These are phyloP conservation scores for Pharus latifolius DNA, from an alignment of 176 grass and related monocot species.

Conservation along the genomic window DNA sequence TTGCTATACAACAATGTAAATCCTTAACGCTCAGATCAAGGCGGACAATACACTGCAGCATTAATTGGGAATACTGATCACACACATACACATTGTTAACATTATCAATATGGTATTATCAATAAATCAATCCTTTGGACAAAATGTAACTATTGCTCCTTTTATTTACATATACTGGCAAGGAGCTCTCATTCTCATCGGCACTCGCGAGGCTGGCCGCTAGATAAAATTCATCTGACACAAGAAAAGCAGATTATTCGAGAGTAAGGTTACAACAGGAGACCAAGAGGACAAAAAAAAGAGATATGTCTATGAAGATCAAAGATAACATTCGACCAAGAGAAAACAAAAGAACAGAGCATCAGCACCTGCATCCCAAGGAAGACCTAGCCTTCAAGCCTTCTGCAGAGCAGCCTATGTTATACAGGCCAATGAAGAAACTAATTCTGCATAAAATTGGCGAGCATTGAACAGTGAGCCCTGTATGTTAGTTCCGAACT, in stretches of 20 bases:
- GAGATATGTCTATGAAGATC: too few species aligned
- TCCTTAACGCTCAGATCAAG: too few species aligned
- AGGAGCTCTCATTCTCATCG: not conserved
- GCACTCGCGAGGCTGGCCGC: not conserved
- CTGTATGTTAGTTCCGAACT: slow-evolving; percentile 36
- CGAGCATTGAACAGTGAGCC: slow-evolving; percentile 8
- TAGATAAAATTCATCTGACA: not conserved
- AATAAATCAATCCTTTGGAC: not conserved
- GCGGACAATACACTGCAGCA: not conserved
- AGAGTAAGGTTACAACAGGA: not conserved
- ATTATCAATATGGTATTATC: not conserved
- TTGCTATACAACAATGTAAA: too few species aligned
- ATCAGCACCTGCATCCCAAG: not conserved
- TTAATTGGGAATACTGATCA: not conserved
- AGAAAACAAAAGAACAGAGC: not conserved
- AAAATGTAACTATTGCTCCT: slow-evolving; percentile 4
- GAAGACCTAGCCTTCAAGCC: not conserved
- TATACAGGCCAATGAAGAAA: slow-evolving; percentile 22
- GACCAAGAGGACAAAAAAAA: not conserved
- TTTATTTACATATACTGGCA: slow-evolving; percentile 24
- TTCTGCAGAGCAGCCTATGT: not conserved
- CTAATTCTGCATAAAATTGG: slow-evolving; percentile 26
- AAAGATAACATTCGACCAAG: not conserved
- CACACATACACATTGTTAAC: slow-evolving; percentile 3
- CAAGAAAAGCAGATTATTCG: not conserved